phyloP scores from a whole-genome alignment of 495 filamentous ascomycete genomes.

The Hyaloscypha variabilis region DNA sequence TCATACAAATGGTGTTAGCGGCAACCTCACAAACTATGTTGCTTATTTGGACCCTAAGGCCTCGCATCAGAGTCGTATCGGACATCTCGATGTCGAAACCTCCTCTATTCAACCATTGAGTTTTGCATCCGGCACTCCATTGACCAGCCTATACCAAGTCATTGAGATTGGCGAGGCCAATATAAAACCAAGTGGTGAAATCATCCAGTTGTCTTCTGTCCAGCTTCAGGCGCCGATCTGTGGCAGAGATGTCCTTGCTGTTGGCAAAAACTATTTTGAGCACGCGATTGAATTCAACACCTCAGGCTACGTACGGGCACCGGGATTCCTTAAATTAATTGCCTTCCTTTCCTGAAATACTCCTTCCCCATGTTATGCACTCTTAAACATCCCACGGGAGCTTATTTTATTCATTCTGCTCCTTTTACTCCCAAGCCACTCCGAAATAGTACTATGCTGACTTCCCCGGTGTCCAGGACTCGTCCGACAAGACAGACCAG shows the following conservation, averaged over 20 bases:
- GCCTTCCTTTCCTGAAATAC: conserved; percentile 21
- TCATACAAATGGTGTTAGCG: conserved; percentile 3
- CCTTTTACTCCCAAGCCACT: no score
- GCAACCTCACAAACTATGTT: conserved; percentile 40
- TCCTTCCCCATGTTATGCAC: no score
- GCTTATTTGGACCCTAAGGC: conserved; percentile 34
- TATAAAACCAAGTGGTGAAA: conserved; percentile 34
- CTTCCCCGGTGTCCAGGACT: no score
- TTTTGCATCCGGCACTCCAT: conserved; percentile 49
- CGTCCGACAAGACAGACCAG: conserved; percentile 47
- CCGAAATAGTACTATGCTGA: no score
- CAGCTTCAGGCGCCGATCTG: conserved; percentile 49
- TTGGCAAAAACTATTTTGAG: conserved; percentile 59
- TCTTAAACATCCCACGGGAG: no score
- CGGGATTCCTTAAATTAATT: no score
- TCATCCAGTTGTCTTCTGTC: conserved; percentile 41
- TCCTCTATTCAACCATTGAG: conserved; percentile 48
- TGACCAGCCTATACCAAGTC: conserved; percentile 51
- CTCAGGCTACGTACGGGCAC: no score
- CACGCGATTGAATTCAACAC: conserved; percentile 53
- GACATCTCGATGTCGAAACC: conserved; percentile 46
- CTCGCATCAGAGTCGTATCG: conserved; percentile 39
- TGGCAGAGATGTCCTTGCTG: conserved; percentile 53
- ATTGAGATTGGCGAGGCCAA: conserved; percentile 45
- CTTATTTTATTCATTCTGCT: no score